phyloP scores from a whole-genome alignment of 139 green algal species.

The Spirogloea muscicola region DNA sequence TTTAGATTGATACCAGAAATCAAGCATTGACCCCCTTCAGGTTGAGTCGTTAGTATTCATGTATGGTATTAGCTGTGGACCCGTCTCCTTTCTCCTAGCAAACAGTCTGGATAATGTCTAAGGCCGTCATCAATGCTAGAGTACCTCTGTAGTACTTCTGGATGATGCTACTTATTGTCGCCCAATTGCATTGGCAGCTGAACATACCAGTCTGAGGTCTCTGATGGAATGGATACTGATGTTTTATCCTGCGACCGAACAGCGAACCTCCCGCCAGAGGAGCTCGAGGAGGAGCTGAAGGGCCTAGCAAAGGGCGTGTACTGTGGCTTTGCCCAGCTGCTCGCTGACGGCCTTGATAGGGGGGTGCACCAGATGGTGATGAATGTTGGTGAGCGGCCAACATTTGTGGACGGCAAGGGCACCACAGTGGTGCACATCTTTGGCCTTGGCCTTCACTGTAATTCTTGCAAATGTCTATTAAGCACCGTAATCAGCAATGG shows the following conservation, averaged over 20 bases:
- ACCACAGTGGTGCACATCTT: conserved; percentile 43
- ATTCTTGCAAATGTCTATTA: too few relatives aligned
- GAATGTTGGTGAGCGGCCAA: conserved; percentile 85
- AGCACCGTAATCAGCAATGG: too few relatives aligned
- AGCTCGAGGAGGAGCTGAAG: conserved; percentile 56
- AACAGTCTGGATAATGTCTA: too few relatives aligned
- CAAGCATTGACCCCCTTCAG: not conserved
- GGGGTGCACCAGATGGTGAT: conserved; percentile 83
- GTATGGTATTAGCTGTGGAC: not conserved
- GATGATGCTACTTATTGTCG: not conserved
- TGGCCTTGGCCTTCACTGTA: too few relatives aligned
- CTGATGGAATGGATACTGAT: not conserved
- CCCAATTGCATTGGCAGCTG: not conserved
- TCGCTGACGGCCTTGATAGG: conserved; percentile 41
- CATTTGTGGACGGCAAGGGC: conserved; percentile 64
- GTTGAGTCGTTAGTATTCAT: not conserved
- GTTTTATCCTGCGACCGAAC: not conserved
- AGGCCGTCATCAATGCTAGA: too few relatives aligned
- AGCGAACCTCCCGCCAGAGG: conserved; percentile 40
- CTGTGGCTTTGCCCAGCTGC: conserved; percentile 70
- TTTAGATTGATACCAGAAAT: not conserved
- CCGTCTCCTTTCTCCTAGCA: too few relatives aligned
- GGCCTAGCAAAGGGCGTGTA: conserved; percentile 75
- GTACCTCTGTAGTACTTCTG: not conserved
- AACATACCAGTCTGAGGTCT: too few relatives aligned